Evolutionary conservation across 306 rosid genomes (phyloP).

Genomic region (Herpetospermum pedunculosum): DNA sequence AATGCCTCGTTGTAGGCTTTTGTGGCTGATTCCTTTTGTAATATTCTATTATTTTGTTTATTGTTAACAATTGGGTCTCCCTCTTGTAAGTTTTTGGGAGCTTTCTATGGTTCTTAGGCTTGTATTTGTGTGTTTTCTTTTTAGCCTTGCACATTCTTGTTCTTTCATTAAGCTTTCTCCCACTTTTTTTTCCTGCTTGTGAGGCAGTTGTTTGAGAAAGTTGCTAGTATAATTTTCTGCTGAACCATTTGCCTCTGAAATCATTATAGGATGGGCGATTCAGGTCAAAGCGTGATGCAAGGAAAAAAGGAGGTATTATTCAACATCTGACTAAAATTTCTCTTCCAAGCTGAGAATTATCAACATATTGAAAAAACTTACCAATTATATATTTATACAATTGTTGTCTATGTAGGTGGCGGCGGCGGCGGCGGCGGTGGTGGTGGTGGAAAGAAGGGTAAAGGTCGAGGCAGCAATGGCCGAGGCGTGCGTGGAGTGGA

Average conservation of each 20-base stretch:
- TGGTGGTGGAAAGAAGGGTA: constrained; percentile 62
- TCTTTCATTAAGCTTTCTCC: neutral
- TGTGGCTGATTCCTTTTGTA: neutral
- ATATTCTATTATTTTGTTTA: neutral
- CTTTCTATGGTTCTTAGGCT: neutral
- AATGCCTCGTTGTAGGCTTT: neutral
- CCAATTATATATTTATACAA: neutral
- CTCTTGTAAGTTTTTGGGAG: neutral
- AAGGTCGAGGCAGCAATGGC: constrained; percentile 49
- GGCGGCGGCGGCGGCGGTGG: neutral
- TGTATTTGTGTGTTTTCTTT: neutral
- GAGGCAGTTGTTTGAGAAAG: constrained; percentile 14
- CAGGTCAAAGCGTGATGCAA: constrained; percentile 93
- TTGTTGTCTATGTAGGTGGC: constrained; percentile 5
- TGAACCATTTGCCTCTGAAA: constrained; percentile 20
- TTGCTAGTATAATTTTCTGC: constrained; percentile 5
- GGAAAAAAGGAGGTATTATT: constrained; percentile 69
- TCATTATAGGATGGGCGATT: constrained; percentile 84
- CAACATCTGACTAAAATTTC: neutral
- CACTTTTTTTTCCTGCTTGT: neutral
- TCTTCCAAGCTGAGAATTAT: neutral
- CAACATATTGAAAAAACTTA: too few relatives aligned
- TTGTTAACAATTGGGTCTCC: neutral
- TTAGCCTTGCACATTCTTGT: neutral
- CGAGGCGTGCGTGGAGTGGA: constrained; percentile 98